Percentiles rank a stretch among this genome's conserved stretches.
phyloP scores from a whole-genome alignment of 306 rosid species.

The Vigna reflexopilosa region DNA sequence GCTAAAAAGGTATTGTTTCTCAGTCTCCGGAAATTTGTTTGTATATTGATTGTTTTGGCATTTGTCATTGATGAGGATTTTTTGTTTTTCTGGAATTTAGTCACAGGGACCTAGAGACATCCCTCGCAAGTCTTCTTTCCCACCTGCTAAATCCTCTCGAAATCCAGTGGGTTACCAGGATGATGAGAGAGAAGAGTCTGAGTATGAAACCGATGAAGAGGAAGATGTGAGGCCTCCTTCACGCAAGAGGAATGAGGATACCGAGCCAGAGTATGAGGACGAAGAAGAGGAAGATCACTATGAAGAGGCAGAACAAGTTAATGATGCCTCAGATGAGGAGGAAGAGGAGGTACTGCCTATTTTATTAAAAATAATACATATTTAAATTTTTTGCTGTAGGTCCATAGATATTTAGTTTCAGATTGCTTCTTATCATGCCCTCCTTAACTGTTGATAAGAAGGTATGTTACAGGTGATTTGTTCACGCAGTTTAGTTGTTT shows the following conservation, averaged over 20 bases:
- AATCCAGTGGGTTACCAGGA: conserved; percentile 75
- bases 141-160: conserved; percentile 71
- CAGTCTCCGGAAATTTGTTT: conserved; percentile 6
- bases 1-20: conserved; percentile 76
- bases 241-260: conserved; percentile 76
- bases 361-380: not conserved
- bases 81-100: conserved; percentile 43
- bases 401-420: not conserved
- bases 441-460: not conserved
- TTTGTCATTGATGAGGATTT: conserved; percentile 29
- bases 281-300: conserved; percentile 75
- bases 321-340: conserved; percentile 69
- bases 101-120: conserved; percentile 72
- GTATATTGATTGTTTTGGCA: not conserved
- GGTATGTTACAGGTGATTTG: not conserved
- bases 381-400: not conserved
- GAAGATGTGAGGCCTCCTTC: conserved; percentile 80
- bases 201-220: conserved; percentile 93
- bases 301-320: conserved; percentile 67
- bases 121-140: conserved; percentile 78
- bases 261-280: conserved; percentile 86
- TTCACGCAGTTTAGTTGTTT: conserved; percentile 3
- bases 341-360: conserved; percentile 31
- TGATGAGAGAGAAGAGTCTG: conserved; percentile 90
- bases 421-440: conserved; percentile 6